Base-by-base conservation (phyloP, 352 stramenopile species). In the Thalassiosira ordinaria region DNA sequence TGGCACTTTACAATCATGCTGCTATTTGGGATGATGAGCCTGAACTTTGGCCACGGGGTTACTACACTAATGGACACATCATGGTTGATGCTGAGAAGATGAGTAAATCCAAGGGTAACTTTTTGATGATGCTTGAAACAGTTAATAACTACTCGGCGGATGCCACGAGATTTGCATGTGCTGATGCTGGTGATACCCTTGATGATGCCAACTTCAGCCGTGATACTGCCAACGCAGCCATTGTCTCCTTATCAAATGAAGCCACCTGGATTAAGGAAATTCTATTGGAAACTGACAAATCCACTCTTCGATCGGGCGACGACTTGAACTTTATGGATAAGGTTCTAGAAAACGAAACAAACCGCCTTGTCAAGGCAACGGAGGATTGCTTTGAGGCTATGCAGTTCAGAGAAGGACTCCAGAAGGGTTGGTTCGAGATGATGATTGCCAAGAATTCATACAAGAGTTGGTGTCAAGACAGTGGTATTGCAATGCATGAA, bases 21-120 rank as follows among this genome's bases (percentile, higher is more conserved):
- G 97, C 98, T 63, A 99, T 99, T 75, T 99, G 97, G 97, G 96
- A 98, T 59, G 95, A 99, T 72, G 95, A 98, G 73, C 96, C 97
- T 37, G 92, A 95, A 52, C 95, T 99, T 76, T 99, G 97, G 98
- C 98, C 98, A 7, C 94, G 95, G 69, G 94, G 95, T 18, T 99
- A 99, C 87, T 99, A 98, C 89, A 98, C 96, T 62, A 99, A 99
- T 85, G 98, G 98, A 26, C 97, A 99, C 90, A 91, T 99, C 39
- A 93, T 95, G 46, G 91, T 97, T 29, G 97, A 99, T 75, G 97
- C 96, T 5, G 96, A 99, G 88, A 99, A 99, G 89, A 99, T 99
- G 98, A 98, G 95, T 56, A 99, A 99, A 93, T 98, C 95, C 4
- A 97, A 96, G 84, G 98, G 98, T 39, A 99, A 99, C 90, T 99